Base-by-base conservation (phyloP, 2,329 filamentous ascomycete species). In the Arthrinium puccinioides region DNA sequence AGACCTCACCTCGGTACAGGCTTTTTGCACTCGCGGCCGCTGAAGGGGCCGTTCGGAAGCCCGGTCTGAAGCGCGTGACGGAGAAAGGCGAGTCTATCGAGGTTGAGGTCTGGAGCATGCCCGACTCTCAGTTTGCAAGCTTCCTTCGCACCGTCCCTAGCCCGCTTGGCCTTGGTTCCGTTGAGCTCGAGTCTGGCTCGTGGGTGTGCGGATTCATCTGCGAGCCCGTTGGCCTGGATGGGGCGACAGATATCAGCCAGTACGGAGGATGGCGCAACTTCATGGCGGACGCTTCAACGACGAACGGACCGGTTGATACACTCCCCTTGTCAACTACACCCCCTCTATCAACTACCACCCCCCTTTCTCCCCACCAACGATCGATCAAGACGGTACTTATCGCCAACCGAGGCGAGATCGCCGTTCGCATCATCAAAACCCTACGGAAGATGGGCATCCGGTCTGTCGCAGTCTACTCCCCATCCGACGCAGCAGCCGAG, bases 341-440 rank as follows among this genome's bases (percentile, higher is more conserved):
- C n/a, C n/a, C n/a, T n/a, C n/a, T n/a, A n/a, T 9, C 23, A 8
- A 25, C 23, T 8, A 25, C 23, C 13, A 9, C 23, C 13, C 23
- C 23, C 8, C 8, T 9, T 25, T 13, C 23, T 9, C 9, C 9
- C 9, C 26, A 29, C 14, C 9, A 7, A 7, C 14, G 7, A 7
- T 29, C 26, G 9, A 49, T 60, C 11, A 52, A 48, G 5, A 52
- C 42, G 9, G 47, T 62, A n/a, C 66, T 87, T 1, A 83, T 87
- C 46, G 83, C 83, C 9, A 88, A 87, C 52, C 70, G 84, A 45
- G 84, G 82, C 43, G 82, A 87, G 51, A 87, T 87, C 46, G 84
- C 84, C 16, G 63, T 85, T 57, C 75, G 84, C 39, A 82, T 87
- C 26, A 76, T 80, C 44, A 67, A 72, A 32, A 86, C 83, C 14